Evolutionary conservation across 192 early-diverging fungal species (phyloP), one percentile per base, ranked within the genome.

Genomic region (Coemansia sp.): DNA sequence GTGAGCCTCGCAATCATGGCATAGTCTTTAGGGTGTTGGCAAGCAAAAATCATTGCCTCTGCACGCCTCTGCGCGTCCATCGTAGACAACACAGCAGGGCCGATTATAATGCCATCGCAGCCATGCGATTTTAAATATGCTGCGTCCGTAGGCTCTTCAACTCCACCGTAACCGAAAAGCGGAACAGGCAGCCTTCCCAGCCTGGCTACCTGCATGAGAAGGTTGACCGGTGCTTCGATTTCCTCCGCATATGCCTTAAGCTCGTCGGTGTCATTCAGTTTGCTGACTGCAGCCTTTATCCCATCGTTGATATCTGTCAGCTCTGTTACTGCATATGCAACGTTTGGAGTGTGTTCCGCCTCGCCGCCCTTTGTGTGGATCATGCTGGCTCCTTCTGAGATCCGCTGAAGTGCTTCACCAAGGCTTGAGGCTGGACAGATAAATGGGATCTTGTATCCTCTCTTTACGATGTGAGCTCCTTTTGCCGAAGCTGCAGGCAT

Each of bases 111-210:
- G 79, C 97, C 97, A 80, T 99, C 96, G 78, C 95, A 93, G 60
- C 97, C 97, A 43, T 94, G 85, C 77, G 92, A 90, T 92, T 97
- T 97, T 91, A 99, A 95, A 64, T 95, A 71, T 18, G 95, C 97
- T 69, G 94, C 95, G 86, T 99, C 97, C 16, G 94, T 93, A 36
- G 97, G 95, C 52, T 94, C 97, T 34, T 93, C 91, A 66, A 99
- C 85, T 81, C 96, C 95, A 64, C 94, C 97, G 44, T 92, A 92
- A 63, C 95, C 95, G 85, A 98, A 99, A 82, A 96, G 93, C 69
- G 95, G 94, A 53, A 99, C 96, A 26, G 97, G 97, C n/a, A 99
- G 78, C 60, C 94, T 87, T 30, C 93, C 94, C 38, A 94, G 84
- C 62, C 86, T 84, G 46, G 87, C 90, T 48, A 92, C 89, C 70